Evolutionary conservation across 768 basidiomycete genomes (phyloP).

Genomic region (Calvatia gigantea): DNA sequence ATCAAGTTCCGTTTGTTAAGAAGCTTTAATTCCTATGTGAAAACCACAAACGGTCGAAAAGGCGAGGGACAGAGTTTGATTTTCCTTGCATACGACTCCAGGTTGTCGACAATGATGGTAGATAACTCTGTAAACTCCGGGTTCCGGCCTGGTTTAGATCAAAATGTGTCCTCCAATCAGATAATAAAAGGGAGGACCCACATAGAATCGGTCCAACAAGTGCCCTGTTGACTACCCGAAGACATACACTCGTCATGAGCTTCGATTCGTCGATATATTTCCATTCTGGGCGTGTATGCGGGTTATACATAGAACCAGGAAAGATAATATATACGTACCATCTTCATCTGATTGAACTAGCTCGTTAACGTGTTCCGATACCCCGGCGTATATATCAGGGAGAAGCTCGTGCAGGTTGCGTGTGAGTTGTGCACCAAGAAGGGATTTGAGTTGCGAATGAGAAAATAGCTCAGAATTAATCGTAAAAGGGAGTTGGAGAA

Average conservation of each 20-base stretch:
- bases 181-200: neutral
- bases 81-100: slow-evolving; percentile 1
- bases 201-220: slow-evolving; percentile 12
- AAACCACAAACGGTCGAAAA: slow-evolving; percentile 4
- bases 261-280: slow-evolving; percentile 14
- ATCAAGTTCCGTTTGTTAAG: neutral
- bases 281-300: slow-evolving; percentile 12
- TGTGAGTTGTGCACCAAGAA: slow-evolving; percentile 7
- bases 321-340: neutral
- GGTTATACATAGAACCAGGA: neutral
- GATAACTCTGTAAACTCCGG: neutral
- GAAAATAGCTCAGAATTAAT: slow-evolving; percentile 1
- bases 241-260: slow-evolving; percentile 4
- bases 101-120: neutral
- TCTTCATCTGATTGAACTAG: neutral
- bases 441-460: slow-evolving; percentile 1
- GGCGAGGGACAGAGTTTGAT: neutral
- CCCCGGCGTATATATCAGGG: neutral
- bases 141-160: neutral
- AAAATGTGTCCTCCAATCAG: neutral
- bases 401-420: neutral
- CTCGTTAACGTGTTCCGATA: neutral
- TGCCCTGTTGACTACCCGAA: slow-evolving; percentile 9
- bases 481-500: neutral
- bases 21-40: neutral